These are phyloP conservation scores for Dothideomycetes sp. DNA, from an alignment of 2,329 filamentous ascomycete species.

Conservation along the genomic window DNA sequence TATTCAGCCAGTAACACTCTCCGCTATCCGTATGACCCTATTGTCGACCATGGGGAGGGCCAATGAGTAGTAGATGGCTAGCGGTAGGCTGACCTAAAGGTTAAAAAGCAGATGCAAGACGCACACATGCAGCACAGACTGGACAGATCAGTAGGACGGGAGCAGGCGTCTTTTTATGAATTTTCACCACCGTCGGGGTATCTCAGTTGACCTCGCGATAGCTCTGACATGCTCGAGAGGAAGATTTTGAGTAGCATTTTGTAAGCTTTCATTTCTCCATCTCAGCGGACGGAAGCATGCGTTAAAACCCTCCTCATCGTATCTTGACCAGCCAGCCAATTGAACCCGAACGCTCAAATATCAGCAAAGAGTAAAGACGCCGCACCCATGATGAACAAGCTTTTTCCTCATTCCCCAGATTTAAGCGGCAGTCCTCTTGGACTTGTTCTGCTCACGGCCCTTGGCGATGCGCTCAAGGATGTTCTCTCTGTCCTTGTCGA, in stretches of 20 bases:
- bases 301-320: background rate
- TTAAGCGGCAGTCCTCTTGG: conserved; percentile 52
- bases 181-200: background rate
- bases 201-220: background rate
- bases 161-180: background rate
- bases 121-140: too few relatives aligned
- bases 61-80: conserved; percentile 84
- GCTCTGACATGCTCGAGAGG: background rate
- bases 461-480: conserved; percentile 77
- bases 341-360: background rate
- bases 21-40: conserved; percentile 91
- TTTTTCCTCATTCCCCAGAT: conserved; percentile 4
- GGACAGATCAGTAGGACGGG: background rate
- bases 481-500: conserved; percentile 87
- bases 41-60: conserved; percentile 54
- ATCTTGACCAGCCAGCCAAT: background rate
- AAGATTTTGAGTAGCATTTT: background rate
- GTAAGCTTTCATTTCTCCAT: background rate
- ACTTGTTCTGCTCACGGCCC: conserved; percentile 56
- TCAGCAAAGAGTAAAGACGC: conserved; percentile 1
- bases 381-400: conserved; percentile 1
- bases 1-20: conserved; percentile 53
- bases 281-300: conserved; percentile 2
- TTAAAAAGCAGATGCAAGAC: background rate
- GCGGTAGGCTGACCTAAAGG: conserved; percentile 42